These are phyloP conservation scores for Cystoisospora suis DNA, from an alignment of 169 alveolate genomes.

Conservation along the genomic window DNA sequence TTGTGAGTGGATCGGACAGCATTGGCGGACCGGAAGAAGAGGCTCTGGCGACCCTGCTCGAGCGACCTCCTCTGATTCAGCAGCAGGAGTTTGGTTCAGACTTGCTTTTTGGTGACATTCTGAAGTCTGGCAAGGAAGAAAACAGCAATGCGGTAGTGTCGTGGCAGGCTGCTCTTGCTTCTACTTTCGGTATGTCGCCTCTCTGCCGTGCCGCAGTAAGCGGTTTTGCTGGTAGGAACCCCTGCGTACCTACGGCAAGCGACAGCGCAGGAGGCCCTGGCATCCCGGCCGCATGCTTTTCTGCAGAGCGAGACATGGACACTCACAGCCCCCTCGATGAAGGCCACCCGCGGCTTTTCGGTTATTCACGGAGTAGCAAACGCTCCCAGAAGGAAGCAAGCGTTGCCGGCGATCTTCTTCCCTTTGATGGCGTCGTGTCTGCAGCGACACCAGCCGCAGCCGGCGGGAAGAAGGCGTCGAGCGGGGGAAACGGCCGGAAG, in stretches of 20 bases:
- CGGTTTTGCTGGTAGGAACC: background rate
- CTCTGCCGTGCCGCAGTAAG: background rate
- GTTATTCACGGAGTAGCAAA: background rate
- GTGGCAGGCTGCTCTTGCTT: conserved; percentile 3
- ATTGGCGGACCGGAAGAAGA: conserved; percentile 2
- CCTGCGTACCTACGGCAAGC: background rate
- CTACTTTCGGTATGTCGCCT: background rate
- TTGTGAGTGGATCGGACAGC: background rate
- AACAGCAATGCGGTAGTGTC: background rate
- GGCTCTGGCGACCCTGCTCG: conserved; percentile 27
- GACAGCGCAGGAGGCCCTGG: background rate
- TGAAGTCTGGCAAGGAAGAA: background rate
- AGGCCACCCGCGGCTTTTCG: background rate
- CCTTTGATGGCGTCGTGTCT: background rate
- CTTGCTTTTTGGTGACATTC: background rate
- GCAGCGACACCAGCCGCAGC: background rate
- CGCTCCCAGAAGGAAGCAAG: background rate
- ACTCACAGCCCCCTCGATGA: too few relatives aligned
- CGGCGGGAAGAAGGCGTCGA: conserved; percentile 14
- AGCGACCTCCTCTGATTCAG: conserved; percentile 8
- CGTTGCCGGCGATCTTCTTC: background rate
- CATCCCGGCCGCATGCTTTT: too few relatives aligned
- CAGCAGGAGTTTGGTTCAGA: conserved; percentile 9
- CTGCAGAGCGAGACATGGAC: too few relatives aligned
- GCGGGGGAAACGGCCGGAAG: background rate